Percentiles rank a stretch among this genome's conserved stretches.
phyloP scores from a whole-genome alignment of 345 rosid genomes.

The Erysimum cheiranthoides region DNA sequence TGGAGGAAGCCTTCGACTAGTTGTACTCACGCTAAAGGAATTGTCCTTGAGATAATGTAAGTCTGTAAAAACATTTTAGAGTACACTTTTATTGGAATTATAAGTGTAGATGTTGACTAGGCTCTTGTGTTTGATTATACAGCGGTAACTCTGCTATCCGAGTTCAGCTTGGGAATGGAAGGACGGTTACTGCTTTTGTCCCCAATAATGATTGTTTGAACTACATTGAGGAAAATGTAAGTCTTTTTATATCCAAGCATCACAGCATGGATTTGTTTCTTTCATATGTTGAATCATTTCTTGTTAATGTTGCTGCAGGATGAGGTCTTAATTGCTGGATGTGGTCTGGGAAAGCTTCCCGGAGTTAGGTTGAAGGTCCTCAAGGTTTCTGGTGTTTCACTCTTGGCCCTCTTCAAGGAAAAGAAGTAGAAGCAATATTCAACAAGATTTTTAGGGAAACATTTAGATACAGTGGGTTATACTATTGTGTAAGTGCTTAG shows the following conservation, averaged over 20 bases:
- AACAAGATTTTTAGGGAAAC: too few relatives aligned
- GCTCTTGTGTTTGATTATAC: conserved; percentile 3
- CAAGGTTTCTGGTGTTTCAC: conserved; percentile 78
- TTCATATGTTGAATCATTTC: background rate
- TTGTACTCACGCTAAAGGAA: conserved; percentile 74
- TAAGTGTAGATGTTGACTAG: background rate
- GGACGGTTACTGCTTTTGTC: conserved; percentile 73
- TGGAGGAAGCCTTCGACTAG: conserved; percentile 84
- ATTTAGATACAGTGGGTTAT: too few relatives aligned
- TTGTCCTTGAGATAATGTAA: conserved; percentile 74
- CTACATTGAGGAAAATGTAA: conserved; percentile 67
- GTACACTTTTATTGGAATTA: background rate
- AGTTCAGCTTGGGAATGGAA: conserved; percentile 71
- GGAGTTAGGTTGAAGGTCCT: conserved; percentile 85
- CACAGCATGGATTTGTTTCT: background rate
- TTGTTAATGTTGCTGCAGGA: conserved; percentile 48
- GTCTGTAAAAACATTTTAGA: background rate
- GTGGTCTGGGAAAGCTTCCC: conserved; percentile 80
- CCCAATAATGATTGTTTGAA: conserved; percentile 72
- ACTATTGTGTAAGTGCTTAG: background rate
- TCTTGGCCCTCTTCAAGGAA: conserved; percentile 63
- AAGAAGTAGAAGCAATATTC: conserved; percentile 53
- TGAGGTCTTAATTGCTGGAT: conserved; percentile 78
- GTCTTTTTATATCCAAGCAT: conserved; percentile 1
- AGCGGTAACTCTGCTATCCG: conserved; percentile 76